These are phyloP conservation scores for Pseudogymnoascus sp. DNA, from an alignment of 2,329 filamentous ascomycete species.

Conservation along the genomic window DNA sequence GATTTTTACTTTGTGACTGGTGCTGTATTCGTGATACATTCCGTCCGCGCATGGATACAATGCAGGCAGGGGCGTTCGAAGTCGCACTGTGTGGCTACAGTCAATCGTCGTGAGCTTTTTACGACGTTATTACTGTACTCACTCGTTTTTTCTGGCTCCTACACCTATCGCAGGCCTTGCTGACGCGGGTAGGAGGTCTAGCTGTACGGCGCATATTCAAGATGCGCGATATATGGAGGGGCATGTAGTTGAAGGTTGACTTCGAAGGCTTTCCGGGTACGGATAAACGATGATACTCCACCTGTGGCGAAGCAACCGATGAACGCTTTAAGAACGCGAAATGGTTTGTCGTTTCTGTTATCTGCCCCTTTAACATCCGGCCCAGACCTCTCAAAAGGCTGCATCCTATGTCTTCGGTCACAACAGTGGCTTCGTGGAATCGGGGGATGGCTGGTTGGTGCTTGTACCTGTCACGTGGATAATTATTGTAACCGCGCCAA, in stretches of 20 bases:
- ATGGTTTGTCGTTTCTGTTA: no score
- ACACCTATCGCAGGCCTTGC: constrained; percentile 26
- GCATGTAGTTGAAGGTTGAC: neutral
- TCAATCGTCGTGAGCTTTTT: neutral
- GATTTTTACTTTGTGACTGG: constrained; percentile 15
- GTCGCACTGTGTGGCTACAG: constrained; percentile 25
- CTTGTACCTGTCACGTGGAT: neutral
- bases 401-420: no score
- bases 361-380: no score
- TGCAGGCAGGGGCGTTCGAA: constrained; percentile 28
- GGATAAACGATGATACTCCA: neutral
- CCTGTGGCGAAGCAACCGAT: neutral
- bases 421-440: no score
- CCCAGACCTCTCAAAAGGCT: no score
- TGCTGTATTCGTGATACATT: constrained; percentile 14
- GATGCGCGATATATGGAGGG: neutral
- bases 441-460: no score
- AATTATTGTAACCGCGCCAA: neutral
- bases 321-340: no score
- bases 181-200: constrained; percentile 22
- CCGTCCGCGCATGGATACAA: constrained; percentile 25
- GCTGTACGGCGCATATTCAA: neutral
- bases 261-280: neutral
- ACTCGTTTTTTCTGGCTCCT: constrained; percentile 27
- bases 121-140: constrained; percentile 9